Percentiles rank a stretch among this genome's conserved stretches.
phyloP scores from a whole-genome alignment of 1,139 yeast genomes.

The Candida tropicalis region DNA sequence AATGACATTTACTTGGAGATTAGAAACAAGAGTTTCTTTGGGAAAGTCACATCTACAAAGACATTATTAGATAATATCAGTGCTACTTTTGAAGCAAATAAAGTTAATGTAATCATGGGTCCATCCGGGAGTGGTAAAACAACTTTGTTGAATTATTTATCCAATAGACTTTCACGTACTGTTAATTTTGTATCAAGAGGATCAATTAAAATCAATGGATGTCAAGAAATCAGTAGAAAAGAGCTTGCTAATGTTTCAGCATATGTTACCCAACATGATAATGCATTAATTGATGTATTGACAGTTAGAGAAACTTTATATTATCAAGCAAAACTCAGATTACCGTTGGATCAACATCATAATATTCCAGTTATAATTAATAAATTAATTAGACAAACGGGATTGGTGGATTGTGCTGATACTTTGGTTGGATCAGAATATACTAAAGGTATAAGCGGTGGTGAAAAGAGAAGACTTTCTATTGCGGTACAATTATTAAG shows the following conservation, averaged over 20 bases:
- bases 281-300: constrained; percentile 64
- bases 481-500: constrained; percentile 78
- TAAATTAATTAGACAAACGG: constrained; percentile 63
- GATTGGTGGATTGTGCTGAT: constrained; percentile 77
- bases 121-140: constrained; percentile 91
- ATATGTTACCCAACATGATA: constrained; percentile 82
- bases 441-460: constrained; percentile 82
- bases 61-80: constrained; percentile 46
- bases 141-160: constrained; percentile 65
- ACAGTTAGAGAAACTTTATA: constrained; percentile 78
- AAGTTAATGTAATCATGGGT: constrained; percentile 84
- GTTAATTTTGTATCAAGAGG: constrained; percentile 27
- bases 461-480: constrained; percentile 81
- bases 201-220: constrained; percentile 20
- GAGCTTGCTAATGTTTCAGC: constrained; percentile 56
- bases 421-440: constrained; percentile 73
- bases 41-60: constrained; percentile 11
- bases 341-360: constrained; percentile 40
- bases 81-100: constrained; percentile 60
- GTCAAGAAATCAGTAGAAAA: constrained; percentile 39
- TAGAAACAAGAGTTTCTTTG: constrained; percentile 14
- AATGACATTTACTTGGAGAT: constrained; percentile 25
- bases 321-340: constrained; percentile 70
- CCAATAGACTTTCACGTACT: constrained; percentile 57
- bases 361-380: constrained; percentile 43